A percentile compares a stretch with the other conserved stretches of the same genome.
These are phyloP conservation scores for Acanthamoeba lenticulata DNA, from an alignment of 208 protist species.

Conservation along the genomic window DNA sequence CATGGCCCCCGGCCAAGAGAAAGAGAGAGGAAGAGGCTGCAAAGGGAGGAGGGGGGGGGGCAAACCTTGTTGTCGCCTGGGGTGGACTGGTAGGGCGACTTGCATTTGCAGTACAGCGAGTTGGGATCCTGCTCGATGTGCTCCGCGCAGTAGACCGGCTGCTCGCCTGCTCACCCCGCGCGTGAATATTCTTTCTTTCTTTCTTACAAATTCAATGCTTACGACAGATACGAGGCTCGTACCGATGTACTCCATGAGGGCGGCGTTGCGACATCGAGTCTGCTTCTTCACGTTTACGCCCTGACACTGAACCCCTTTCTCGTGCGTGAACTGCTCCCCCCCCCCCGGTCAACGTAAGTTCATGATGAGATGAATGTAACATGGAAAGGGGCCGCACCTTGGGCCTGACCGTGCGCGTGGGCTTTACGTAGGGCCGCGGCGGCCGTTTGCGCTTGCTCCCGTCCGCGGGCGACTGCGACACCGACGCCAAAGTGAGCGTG, in stretches of 20 bases:
- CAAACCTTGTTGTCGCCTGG: background rate
- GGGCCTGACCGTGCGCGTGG: background rate
- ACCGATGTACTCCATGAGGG: slow-evolving; percentile 56
- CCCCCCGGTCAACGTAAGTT: no score
- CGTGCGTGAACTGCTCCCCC: background rate
- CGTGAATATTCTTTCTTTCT: no score
- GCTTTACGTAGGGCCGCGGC: slow-evolving; percentile 4
- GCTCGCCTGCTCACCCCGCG: background rate
- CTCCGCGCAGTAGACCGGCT: slow-evolving; percentile 36
- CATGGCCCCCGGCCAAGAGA: background rate
- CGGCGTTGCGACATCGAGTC: slow-evolving; percentile 11
- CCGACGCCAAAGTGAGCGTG: no score
- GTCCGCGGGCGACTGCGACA: background rate
- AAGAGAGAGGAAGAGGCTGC: background rate
- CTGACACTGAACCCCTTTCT: slow-evolving; percentile 20
- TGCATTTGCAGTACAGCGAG: slow-evolving; percentile 39
- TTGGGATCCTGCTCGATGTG: slow-evolving; percentile 51
- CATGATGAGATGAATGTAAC: no score
- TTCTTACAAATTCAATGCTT: background rate
- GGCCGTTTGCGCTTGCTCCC: slow-evolving; percentile 12
- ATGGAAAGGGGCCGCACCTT: background rate
- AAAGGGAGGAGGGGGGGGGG: background rate
- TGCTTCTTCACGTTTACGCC: slow-evolving; percentile 21
- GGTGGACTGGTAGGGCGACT: background rate
- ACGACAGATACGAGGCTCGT: background rate